phyloP scores from a whole-genome alignment of 164 flowering plant species.

The Chloranthus sessilifolius region DNA sequence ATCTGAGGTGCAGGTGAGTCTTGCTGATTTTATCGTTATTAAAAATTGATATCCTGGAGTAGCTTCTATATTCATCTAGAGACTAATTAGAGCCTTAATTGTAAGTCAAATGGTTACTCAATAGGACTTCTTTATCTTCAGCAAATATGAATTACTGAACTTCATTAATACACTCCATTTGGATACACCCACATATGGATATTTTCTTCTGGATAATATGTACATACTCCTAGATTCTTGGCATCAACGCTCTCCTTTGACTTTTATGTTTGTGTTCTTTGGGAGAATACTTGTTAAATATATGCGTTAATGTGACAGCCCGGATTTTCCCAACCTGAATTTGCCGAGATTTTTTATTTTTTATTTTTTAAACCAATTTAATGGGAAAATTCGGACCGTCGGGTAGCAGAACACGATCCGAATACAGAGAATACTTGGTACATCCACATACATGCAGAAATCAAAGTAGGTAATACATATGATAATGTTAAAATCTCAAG shows the following conservation, averaged over 20 bases:
- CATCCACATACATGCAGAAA: too few relatives aligned
- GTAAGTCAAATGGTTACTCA: not conserved
- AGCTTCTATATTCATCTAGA: not conserved
- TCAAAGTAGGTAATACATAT: too few relatives aligned
- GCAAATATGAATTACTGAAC: too few relatives aligned
- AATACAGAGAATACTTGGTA: too few relatives aligned
- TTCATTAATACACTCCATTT: not conserved
- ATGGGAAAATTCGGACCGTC: too few relatives aligned
- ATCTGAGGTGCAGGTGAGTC: slow-evolving; percentile 57
- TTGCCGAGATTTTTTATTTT: too few relatives aligned
- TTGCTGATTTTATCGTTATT: not conserved
- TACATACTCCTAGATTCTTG: not conserved
- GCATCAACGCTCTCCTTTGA: not conserved
- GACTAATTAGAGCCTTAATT: not conserved
- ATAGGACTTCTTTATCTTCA: not conserved
- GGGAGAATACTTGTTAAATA: not conserved
- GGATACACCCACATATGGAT: not conserved
- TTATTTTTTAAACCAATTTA: not conserved
- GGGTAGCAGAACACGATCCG: too few relatives aligned
- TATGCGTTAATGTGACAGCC: not conserved
- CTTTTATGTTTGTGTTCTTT: not conserved
- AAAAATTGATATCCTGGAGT: not conserved
- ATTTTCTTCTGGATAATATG: not conserved
- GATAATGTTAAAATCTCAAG: too few relatives aligned
- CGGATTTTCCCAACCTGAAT: too few relatives aligned